These are phyloP conservation scores for Dryas drummondii DNA, from an alignment of 306 rosid genomes.

Conservation along the genomic window DNA sequence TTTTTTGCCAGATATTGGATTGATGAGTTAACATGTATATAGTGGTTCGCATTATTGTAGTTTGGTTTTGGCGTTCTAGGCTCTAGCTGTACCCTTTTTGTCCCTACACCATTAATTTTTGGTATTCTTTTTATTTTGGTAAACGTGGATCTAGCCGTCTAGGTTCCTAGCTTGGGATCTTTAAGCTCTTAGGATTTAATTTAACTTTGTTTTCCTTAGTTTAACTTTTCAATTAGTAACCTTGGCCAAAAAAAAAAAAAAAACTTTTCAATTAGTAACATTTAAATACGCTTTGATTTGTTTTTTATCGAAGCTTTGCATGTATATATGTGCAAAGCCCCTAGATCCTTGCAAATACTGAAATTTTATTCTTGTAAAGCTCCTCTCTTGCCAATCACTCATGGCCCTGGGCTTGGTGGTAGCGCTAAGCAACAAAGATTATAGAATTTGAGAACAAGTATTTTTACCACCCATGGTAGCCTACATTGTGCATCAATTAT, in stretches of 20 bases:
- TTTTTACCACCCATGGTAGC: too few relatives aligned
- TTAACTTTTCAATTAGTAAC: constrained; percentile 12
- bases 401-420: not conserved
- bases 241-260: too few relatives aligned
- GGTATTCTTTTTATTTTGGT: not conserved
- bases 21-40: constrained; percentile 30
- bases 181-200: constrained; percentile 7
- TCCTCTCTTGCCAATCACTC: not conserved
- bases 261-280: constrained; percentile 9
- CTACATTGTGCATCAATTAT: too few relatives aligned
- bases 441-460: too few relatives aligned
- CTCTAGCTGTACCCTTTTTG: constrained; percentile 1
- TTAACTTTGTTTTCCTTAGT: constrained; percentile 16
- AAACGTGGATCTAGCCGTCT: constrained; percentile 34
- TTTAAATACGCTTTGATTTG: constrained; percentile 15
- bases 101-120: not conserved
- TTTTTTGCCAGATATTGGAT: too few relatives aligned
- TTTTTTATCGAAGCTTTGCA: constrained; percentile 13
- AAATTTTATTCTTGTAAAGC: not conserved
- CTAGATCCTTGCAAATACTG: not conserved
- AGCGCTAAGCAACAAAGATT: not conserved
- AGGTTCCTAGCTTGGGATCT: constrained; percentile 29
- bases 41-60: constrained; percentile 47
- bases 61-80: constrained; percentile 14
- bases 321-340: constrained; percentile 14